Base-by-base conservation (phyloP, 2,329 filamentous ascomycete genomes). In the Clonostachys chloroleuca region DNA sequence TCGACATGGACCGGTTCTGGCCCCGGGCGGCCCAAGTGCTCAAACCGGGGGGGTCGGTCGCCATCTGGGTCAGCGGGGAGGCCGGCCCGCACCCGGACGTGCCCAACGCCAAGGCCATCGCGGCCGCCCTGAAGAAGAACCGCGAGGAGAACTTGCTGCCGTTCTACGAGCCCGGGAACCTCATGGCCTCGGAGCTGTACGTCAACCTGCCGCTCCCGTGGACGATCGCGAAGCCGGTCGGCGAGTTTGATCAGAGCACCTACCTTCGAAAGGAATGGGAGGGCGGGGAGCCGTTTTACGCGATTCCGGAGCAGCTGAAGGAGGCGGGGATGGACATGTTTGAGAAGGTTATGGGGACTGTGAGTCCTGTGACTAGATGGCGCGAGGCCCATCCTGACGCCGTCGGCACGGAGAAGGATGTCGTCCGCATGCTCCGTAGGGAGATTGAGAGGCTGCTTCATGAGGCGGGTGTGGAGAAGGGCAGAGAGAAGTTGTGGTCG, bases 21-120 rank as follows among this genome's bases (percentile, higher is more conserved):
- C 39, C 51, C 8, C 68, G 65, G 37, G 70, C 76, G 4, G 65
- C 65, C 10, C 70, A 79, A 12, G 73, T 81, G 8, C 63, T 84
- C 39, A 69, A 75, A 43, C 59, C 62, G 3, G 77, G 77, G 13
- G 82, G 81, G 14, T 80, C 78, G 1, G 54, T 86, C n/a, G 81
- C 81, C 0, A 81, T 83, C 58, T 85, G 77, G 78, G 81, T 40
- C 36, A 39, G 14, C 36, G 36, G 36, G 14, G 36, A 39, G 36
- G 36, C 17, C 36, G 14, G 36, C 36, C 14, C 17, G 36, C 36
- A 39, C 17, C 36, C 36, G 36, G 14, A n/a, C 12, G 10, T 39
- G 36, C 36, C 36, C 17, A 18, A n/a, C 17, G 36, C 36, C 14
- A 18, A 39, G 14, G 36, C 36, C 12, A 61, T 81, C 13, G 68